A percentile compares a stretch with the other conserved stretches of the same genome.
Conservation (phyloP, 2,329 filamentous ascomycete genomes). For the Ophiostoma sp. region DNA sequence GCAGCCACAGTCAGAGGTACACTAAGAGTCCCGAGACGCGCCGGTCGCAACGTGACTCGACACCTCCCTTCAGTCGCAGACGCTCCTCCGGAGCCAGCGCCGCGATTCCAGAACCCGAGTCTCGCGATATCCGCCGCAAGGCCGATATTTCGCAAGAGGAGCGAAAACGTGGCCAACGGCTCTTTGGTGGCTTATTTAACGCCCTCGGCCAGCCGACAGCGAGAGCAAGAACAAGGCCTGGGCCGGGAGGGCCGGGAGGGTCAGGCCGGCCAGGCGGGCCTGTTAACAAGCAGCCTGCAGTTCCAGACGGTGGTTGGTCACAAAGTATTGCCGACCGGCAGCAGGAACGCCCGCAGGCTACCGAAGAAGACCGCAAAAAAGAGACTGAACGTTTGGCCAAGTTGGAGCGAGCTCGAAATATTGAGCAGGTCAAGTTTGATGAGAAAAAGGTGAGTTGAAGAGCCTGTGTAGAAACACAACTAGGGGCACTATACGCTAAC, state of each 20-base stretch:
- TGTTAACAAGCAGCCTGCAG: conserved; percentile 42
- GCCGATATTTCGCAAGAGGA: conserved; percentile 63
- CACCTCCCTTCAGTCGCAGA: neutral
- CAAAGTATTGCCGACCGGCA: conserved; percentile 46
- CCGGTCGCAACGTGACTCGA: neutral
- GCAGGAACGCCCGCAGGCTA: conserved; percentile 70
- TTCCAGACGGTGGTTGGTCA: neutral
- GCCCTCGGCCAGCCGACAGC: conserved; percentile 70
- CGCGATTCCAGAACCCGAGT: neutral
- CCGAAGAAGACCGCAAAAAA: conserved; percentile 67
- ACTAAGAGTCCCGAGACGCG: neutral
- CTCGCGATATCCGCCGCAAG: conserved; percentile 23
- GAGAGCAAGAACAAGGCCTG: conserved; percentile 66
- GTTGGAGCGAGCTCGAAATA: conserved; percentile 60
- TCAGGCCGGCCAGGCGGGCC: conserved; percentile 65
- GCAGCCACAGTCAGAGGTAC: neutral
- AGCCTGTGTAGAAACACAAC: neutral
- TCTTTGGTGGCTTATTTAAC: conserved; percentile 80
- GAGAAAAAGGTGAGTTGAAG: conserved; percentile 57
- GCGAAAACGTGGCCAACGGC: conserved; percentile 76
- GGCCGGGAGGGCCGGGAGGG: conserved; percentile 53
- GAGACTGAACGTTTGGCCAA: conserved; percentile 66
- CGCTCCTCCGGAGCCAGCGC: neutral
- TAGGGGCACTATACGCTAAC: conserved; percentile 32
- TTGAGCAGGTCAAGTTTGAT: conserved; percentile 74